Base-by-base conservation (phyloP, 768 basidiomycete genomes). In the Lentinula edodes region DNA sequence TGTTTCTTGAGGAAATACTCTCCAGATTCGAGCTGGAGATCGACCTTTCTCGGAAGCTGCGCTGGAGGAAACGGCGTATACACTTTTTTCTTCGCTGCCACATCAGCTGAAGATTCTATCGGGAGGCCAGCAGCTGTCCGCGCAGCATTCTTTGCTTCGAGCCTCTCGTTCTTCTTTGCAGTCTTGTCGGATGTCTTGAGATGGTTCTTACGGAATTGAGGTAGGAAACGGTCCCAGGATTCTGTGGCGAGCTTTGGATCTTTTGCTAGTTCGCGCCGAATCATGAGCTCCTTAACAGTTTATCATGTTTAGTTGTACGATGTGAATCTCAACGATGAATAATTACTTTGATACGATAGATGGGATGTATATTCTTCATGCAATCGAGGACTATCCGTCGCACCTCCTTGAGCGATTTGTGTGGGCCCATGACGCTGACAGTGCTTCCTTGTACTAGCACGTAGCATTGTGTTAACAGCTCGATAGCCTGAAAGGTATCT, bases 21-120 rank as follows among this genome's bases (percentile, higher is more conserved):
- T 76, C 97, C 97, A 2, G 90, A 91, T 70, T 97, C 96, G 65
- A 98, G 80, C 80, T 98, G 90, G 50, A 97, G 71, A 74, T 99
- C 97, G 69, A 98, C 92, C 82, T 98, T 98, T 67, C 93, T 87
- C 41, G 95, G 96, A 62, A 85, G 81, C 70, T 98, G 97, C 7
- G 95, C 78, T 36, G 97, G 97, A 41, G 97, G 97, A 85, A 98
- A 99, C 1, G 97, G 97, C n/a, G 97, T 98, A 74, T 98, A 98
- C 15, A 87, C 80, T 73, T 96, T 96, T 84, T 95, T 96, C 85
- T 95, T 96, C 67, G 84, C 80, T 20, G 77, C 78, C 67, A 86
- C 83, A 52, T 81, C 75, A 57, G 79, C 77, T 64, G 76, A 70
- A 15, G 54, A 70, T 54, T 72, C 67, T n/a, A 77, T 71, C 15